Conservation (phyloP, 306 rosid genomes). For the apple (Malus domestica) region ASM211411v1 NC_041793.1:42865501-42866000, state of each 20-base stretch:
- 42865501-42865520: too few species aligned
- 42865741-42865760: constrained; percentile 3
- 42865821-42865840: constrained; percentile 2
- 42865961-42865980: too few species aligned
- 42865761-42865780: constrained; percentile 6
- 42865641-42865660: background rate
- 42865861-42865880: background rate
- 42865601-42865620: too few species aligned
- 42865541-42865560: too few species aligned
- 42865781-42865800: constrained; percentile 8
- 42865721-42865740: background rate
- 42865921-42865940: background rate
- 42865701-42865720: background rate
- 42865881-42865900: background rate
- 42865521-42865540: too few species aligned
- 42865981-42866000: background rate
- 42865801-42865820: constrained; percentile 9
- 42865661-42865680: background rate
- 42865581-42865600: too few species aligned
- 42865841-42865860: background rate
- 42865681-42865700: constrained; percentile 1
- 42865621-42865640: background rate
- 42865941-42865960: too few species aligned
- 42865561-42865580: too few species aligned
- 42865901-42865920: constrained; percentile 16